Conservation (phyloP, 2,329 filamentous ascomycete species). For the Fusarium sp. region DNA sequence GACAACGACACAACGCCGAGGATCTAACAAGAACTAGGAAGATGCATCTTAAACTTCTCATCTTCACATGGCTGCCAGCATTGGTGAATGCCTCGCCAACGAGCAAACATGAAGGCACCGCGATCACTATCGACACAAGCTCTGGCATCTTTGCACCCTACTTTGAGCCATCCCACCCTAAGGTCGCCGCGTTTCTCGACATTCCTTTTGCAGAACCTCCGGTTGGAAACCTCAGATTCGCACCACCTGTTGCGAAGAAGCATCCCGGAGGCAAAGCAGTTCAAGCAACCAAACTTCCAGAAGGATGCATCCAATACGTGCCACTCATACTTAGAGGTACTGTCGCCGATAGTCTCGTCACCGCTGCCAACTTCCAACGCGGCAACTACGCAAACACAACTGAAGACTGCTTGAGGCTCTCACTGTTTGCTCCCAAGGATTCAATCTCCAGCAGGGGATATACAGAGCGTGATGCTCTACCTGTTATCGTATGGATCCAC, state of each 20-base stretch:
- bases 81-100: background rate
- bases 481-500: slow-evolving; percentile 36
- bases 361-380: slow-evolving; percentile 28
- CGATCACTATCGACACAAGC: slow-evolving; percentile 25
- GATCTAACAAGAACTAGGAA: background rate
- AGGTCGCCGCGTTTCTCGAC: slow-evolving; percentile 35
- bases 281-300: slow-evolving; percentile 5
- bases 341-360: slow-evolving; percentile 3
- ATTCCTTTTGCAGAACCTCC: slow-evolving; percentile 37
- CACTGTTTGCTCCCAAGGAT: slow-evolving; percentile 21
- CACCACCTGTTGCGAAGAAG: slow-evolving; percentile 8
- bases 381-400: slow-evolving; percentile 38
- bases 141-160: slow-evolving; percentile 35
- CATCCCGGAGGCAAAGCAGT: background rate
- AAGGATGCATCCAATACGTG: slow-evolving; percentile 39
- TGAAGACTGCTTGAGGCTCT: slow-evolving; percentile 37
- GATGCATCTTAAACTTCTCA: slow-evolving; percentile 3
- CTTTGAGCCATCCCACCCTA: background rate
- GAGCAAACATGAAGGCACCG: fast-evolving
- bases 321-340: slow-evolving; percentile 12
- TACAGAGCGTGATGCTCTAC: background rate
- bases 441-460: fast-evolving
- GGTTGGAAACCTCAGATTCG: slow-evolving; percentile 24
- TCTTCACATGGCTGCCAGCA: background rate
- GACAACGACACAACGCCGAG: background rate